Base-by-base conservation (phyloP, 768 basidiomycete genomes). In the Rhizopogon vulgaris region DNA sequence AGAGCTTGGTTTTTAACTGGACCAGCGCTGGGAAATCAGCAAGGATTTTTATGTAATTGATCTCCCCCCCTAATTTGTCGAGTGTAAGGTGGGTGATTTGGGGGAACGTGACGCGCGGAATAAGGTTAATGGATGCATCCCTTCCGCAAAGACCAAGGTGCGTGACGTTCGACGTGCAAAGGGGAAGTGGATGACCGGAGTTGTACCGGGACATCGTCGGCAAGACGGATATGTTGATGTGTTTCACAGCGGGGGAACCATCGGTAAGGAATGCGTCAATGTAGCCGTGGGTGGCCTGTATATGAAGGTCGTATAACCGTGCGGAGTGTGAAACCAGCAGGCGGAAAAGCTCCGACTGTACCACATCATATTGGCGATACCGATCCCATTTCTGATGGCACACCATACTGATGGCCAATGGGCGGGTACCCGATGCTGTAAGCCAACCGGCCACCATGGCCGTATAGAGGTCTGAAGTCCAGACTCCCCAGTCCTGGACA, bases 401-500 rank as follows among this genome's bases (percentile, higher is more conserved):
- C 14, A 46, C 51, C 38, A 50, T 43, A 42, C 57, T 62, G 52
- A 66, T 55, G 27, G 55, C 36, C n/a, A 69, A 47, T 12, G 59
- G 63, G 1, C 67, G 63, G 39, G 38, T 50, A 27, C 54, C 48
- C 4, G 62, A 52, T 11, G 54, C 60, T 12, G 52, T 45, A 1
- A 66, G 55, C 65, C 65, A 66, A 25, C 14, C 41, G 42, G 55
- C 48, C 11, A 56, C 45, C 67, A 66, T 69, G 27, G 48, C 48
- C 14, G 67, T 45, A 12, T 69, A 57, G 18, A 58, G 52, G 7
- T 60, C 58, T 34, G 49, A 56, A 41, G 64, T 69, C 65, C 65
- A 66, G n/a, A 55, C 49, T 17, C 66, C 68, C n/a, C 52, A 55
- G 41, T 70, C 68, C 8, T 49, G 36, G 6, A 70, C 48, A 10